Evolutionary conservation across 2,329 filamentous ascomycete species (phyloP).

Genomic region (Ampelomyces quisqualis): DNA sequence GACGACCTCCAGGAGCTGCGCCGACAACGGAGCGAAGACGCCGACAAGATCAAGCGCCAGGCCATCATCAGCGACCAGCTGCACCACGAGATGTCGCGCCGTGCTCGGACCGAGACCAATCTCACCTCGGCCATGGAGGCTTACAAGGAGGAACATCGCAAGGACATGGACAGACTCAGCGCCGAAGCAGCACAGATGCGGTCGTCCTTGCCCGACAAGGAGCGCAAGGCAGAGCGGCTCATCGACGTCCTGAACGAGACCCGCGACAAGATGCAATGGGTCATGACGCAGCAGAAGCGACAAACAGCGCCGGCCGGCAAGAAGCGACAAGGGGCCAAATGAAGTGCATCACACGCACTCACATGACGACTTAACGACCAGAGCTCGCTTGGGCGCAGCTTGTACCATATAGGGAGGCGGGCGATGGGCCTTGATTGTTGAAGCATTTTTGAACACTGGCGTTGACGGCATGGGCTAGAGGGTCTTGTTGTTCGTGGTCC

Average conservation of each 20-base stretch:
- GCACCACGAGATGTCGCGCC: constrained; percentile 64
- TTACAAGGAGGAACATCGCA: constrained; percentile 66
- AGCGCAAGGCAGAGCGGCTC: constrained; percentile 61
- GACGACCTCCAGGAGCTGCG: constrained; percentile 38
- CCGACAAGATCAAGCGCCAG: constrained; percentile 52
- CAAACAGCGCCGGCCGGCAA: constrained; percentile 12
- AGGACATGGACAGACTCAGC: constrained; percentile 62
- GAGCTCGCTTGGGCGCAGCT: constrained; percentile 17
- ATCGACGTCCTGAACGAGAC: constrained; percentile 61
- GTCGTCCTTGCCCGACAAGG: constrained; percentile 54
- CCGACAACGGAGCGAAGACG: constrained; percentile 30
- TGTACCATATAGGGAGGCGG: constrained; percentile 29
- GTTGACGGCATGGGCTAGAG: neutral
- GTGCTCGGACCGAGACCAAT: constrained; percentile 62
- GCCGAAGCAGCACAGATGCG: constrained; percentile 59
- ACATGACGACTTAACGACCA: constrained; percentile 23
- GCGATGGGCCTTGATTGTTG: constrained; percentile 8
- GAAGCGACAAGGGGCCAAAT: constrained; percentile 3
- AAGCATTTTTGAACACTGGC: constrained; percentile 4
- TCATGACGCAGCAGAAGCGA: constrained; percentile 50
- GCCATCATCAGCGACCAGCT: constrained; percentile 73
- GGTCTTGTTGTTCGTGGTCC: neutral
- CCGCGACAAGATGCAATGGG: constrained; percentile 71
- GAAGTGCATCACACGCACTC: neutral
- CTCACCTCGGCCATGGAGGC: constrained; percentile 61